Conservation (phyloP, 371 early-diverging fungal genomes). For the Dentiscutata heterogama region DNA sequence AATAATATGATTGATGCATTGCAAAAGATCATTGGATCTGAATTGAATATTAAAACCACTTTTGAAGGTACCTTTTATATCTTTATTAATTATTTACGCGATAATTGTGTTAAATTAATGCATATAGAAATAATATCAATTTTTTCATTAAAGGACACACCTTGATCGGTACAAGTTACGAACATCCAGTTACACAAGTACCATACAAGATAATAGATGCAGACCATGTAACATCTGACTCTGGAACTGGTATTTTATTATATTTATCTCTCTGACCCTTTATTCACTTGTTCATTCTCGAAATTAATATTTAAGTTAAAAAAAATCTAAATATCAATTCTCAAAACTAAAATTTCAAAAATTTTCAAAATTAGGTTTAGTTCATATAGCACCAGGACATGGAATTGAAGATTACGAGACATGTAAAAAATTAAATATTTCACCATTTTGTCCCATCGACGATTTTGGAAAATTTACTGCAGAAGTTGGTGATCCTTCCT, state of each 20-base stretch:
- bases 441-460: constrained; percentile 77
- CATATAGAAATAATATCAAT: background rate
- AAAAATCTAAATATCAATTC: background rate
- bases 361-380: constrained; percentile 64
- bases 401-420: constrained; percentile 95
- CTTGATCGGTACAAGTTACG: constrained; percentile 74
- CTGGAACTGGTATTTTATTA: constrained; percentile 76
- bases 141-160: constrained; percentile 61
- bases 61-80: constrained; percentile 17
- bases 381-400: constrained; percentile 96
- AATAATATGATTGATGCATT: constrained; percentile 50
- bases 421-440: constrained; percentile 70
- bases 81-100: background rate
- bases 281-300: background rate
- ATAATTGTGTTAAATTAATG: background rate
- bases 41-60: background rate
- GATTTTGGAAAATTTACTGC: constrained; percentile 83
- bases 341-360: background rate
- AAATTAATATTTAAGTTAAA: too few relatives aligned
- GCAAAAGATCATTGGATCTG: constrained; percentile 16
- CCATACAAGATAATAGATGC: constrained; percentile 70
- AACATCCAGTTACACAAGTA: constrained; percentile 70
- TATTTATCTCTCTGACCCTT: background rate
- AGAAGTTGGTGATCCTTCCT: constrained; percentile 65
- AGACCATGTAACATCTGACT: constrained; percentile 81